Base-by-base conservation (phyloP, 129 eudicot genomes). In the Flaveria ramosissima region DNA sequence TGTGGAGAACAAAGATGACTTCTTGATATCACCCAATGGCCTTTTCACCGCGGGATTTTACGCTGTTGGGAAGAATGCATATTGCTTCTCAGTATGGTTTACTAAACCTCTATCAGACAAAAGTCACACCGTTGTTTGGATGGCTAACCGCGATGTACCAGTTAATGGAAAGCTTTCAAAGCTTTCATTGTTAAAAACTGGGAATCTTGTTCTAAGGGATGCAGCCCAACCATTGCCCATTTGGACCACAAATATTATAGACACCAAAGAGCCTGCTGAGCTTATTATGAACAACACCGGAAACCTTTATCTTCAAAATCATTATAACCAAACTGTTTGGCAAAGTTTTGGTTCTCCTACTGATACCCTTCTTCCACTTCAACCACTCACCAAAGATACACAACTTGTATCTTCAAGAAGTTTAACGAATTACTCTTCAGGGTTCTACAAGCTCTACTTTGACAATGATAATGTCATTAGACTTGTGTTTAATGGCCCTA, bases 301-400 rank as follows among this genome's bases (percentile, higher is more conserved):
- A 21, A 85, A 83, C 78, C 87, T 88, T 66, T 77, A 70, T 21
- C 85, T 87, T 9, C 59, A 26, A 39, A 72, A 59, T 62, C 32
- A 56, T 3, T 41, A 77, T 16, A 53, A 36, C 57, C 47, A 63
- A 24, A 63, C 47, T 30, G 24, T 88, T 2, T 88, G 92, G 92
- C 88, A 88, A 76, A 88, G 92, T 61, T 88, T 85, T 60, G 79
- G 73, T 60, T 80, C 53, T 0, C 89, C 92, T 5, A 88, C 89
- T 1, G 61, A 85, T 19, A 88, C 89, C 19, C 88, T 88, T 80
- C 88, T 88, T 72, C 89, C 92, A 14, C 47, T 24, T 17, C 89
- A 88, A 71, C 78, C 7, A 19, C 70, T 88, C 2, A 88, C 84
- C 0, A 75, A 74, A 63, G 55, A 71, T 20, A 42, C 84, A 16